Base-by-base conservation (phyloP, 345 rosid genomes). In the Rhizophora apiculata region DNA sequence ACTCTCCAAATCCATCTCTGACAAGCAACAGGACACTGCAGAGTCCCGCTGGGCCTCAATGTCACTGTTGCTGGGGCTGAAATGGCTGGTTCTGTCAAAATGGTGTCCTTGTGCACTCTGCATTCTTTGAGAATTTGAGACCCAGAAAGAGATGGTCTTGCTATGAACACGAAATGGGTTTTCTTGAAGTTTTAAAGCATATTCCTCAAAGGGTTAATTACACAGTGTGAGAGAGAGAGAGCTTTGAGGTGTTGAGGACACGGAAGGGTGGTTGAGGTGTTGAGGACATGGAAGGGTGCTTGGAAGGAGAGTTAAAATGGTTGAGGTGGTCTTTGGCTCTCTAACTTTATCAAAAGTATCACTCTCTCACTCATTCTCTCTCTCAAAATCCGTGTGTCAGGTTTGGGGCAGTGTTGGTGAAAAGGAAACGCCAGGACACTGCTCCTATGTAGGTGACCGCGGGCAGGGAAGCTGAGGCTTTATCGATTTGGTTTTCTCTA, bases 1-100 rank as follows among this genome's bases (percentile, higher is more conserved):
- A 53, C 76, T 72, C 74, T 80, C 86, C 79, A 83, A 79, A 70
- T 76, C 49, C 39, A 78, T 73, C 31, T 85, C 86, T 8, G 83
- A 81, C 67, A 76, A 64, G 64, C 82, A 81, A 60, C 78, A 80
- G 6, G 79, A 59, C 76, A 63, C 83, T 19, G 83, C 60, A 34
- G 79, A 80, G 63, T 62, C 65, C 13, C 79, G 70, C 34, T 69
- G 79, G 49, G 74, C 69, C 67, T 87, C 81, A 69, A 83, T 67
- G 63, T 80, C 81, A 75, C 69, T 66, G 34, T 66, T 66, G 67
- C 76, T 76, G 20, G 39, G 63, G 51, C 60, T 66, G n/a, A 67
- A 61, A 62, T 55, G 74, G 66, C 59, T 68, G 63, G 11, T 71
- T 66, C 59, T 49, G 56, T 11, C 51, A 32, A 39, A 36, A 8